Conservation (phyloP, 169 alveolate species). For the Plasmodium gaboni region DNA sequence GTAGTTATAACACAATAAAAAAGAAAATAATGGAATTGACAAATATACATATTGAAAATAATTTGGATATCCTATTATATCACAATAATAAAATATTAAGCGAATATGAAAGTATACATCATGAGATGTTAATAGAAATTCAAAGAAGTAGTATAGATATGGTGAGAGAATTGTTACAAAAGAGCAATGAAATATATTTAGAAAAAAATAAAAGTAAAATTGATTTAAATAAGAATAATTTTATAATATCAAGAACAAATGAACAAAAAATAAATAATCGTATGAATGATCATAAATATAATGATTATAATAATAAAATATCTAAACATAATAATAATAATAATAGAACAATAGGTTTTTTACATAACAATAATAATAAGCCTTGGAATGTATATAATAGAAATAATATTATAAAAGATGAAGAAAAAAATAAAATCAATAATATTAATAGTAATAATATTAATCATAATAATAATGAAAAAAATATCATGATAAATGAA, state of each 20-base stretch:
- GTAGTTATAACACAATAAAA: slow-evolving; percentile 67
- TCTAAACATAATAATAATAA: neutral
- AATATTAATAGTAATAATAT: too few species aligned
- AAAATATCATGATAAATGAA: neutral
- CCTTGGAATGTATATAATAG: slow-evolving; percentile 74
- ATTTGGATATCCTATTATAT: slow-evolving; percentile 52
- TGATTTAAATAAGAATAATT: slow-evolving; percentile 4
- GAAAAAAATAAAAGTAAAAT: slow-evolving; percentile 42
- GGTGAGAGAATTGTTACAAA: slow-evolving; percentile 25
- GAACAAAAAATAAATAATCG: neutral
- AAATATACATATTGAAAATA: slow-evolving; percentile 43
- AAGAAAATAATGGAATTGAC: slow-evolving; percentile 45
- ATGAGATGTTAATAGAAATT: slow-evolving; percentile 53
- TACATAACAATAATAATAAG: slow-evolving; percentile 13
- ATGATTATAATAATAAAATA: neutral
- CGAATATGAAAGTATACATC: slow-evolving; percentile 71
- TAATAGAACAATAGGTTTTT: neutral
- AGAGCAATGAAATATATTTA: slow-evolving; percentile 36
- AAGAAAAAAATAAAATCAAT: too few species aligned
- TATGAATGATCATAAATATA: neutral
- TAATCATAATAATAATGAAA: too few species aligned
- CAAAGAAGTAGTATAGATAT: slow-evolving; percentile 53
- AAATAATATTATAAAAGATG: slow-evolving; percentile 17
- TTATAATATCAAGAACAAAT: neutral
- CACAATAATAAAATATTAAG: slow-evolving; percentile 53